Conservation (phyloP, 768 basidiomycete genomes). For the Amyloporia xantha region DNA sequence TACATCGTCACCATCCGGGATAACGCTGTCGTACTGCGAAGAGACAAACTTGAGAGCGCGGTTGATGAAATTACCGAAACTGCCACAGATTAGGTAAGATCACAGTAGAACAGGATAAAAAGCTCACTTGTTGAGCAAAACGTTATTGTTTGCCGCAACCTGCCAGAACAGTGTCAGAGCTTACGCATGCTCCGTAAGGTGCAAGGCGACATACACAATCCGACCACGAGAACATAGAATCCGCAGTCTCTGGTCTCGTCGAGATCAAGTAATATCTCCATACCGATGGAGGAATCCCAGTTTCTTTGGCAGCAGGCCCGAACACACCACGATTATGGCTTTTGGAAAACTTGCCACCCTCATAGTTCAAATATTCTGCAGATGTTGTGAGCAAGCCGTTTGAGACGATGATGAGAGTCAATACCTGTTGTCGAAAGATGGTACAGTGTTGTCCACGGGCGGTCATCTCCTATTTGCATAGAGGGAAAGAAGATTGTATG, state of each 20-base stretch:
- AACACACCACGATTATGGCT: constrained; percentile 96
- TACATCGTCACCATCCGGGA: constrained; percentile 73
- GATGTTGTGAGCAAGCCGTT: background rate
- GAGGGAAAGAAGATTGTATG: constrained; percentile 95
- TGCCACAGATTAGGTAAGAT: too few species aligned
- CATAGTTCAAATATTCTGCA: constrained; percentile 94
- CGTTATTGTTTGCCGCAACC: constrained; percentile 90
- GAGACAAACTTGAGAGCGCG: constrained; percentile 88
- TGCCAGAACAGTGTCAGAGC: constrained; percentile 21
- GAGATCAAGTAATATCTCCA: constrained; percentile 97
- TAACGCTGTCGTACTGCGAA: constrained; percentile 70
- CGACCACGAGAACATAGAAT: constrained; percentile 95
- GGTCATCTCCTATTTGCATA: constrained; percentile 81
- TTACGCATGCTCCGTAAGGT: background rate
- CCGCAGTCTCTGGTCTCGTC: constrained; percentile 87
- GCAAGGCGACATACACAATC: constrained; percentile 64
- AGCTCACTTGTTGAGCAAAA: constrained; percentile 85
- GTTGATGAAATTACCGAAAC: constrained; percentile 98
- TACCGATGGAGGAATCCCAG: constrained; percentile 88
- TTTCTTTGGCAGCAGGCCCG: constrained; percentile 89
- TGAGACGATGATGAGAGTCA: constrained; percentile 10
- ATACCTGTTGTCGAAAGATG: constrained; percentile 92
- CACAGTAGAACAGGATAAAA: background rate
- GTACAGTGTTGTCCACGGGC: constrained; percentile 89
- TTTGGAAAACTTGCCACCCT: constrained; percentile 98